Conservation (phyloP, 805 yeast genomes). For the Teunomyces pallodes region DNA sequence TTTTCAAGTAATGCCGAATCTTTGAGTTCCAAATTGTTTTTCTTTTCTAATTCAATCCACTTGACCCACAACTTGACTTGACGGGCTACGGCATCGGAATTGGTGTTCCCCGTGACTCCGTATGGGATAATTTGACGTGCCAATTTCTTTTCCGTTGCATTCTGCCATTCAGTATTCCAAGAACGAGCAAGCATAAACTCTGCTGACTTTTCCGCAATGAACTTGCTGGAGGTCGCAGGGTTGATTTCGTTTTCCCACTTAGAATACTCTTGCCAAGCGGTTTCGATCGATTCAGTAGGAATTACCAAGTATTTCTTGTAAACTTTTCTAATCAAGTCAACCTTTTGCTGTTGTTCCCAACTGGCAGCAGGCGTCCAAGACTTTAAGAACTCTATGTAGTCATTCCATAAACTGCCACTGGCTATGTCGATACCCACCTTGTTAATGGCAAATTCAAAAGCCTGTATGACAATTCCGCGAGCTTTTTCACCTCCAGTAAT, state of each 20-base stretch:
- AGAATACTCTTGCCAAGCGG: conserved; percentile 77
- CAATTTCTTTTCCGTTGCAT: conserved; percentile 50
- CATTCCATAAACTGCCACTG: conserved; percentile 74
- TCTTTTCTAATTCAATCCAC: conserved; percentile 80
- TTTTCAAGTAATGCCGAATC: conserved; percentile 44
- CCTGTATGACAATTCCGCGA: conserved; percentile 67
- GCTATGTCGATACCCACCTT: conserved; percentile 77
- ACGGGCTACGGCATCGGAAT: conserved; percentile 17
- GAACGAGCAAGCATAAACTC: conserved; percentile 87
- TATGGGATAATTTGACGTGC: conserved; percentile 37
- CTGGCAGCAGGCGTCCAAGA: conserved; percentile 74
- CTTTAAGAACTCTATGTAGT: conserved; percentile 75
- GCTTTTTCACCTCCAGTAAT: conserved; percentile 83
- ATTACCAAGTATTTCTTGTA: conserved; percentile 67
- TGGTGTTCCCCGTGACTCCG: conserved; percentile 17
- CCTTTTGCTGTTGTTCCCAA: conserved; percentile 83
- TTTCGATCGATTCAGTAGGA: conserved; percentile 77
- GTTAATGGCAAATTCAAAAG: conserved; percentile 78
- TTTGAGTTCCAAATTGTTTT: conserved; percentile 62
- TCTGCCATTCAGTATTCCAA: conserved; percentile 66
- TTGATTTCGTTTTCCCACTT: conserved; percentile 79
- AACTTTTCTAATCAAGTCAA: conserved; percentile 70
- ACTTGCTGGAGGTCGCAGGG: conserved; percentile 75
- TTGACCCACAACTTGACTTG: conserved; percentile 61
- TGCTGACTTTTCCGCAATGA: conserved; percentile 76